These are phyloP conservation scores for Aspergillus nomiae DNA, from an alignment of 2,329 filamentous ascomycete species.

Conservation along the genomic window DNA sequence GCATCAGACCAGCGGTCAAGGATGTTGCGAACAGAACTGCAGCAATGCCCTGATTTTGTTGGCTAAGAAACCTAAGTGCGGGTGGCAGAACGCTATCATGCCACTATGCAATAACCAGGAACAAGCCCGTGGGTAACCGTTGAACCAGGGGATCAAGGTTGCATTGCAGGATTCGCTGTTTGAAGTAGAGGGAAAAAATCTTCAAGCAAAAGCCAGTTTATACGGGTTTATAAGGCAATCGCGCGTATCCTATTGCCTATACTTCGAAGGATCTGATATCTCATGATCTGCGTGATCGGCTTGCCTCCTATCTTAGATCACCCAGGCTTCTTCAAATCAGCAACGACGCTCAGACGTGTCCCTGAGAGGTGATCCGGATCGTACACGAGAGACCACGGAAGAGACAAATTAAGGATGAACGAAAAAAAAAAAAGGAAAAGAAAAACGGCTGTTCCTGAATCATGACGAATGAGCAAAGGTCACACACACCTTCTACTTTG, in stretches of 20 bases:
- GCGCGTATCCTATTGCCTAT: slow-evolving; percentile 10
- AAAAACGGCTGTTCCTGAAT: slow-evolving; percentile 4
- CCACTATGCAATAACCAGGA: slow-evolving; percentile 11
- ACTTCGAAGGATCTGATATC: slow-evolving; percentile 13
- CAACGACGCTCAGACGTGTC: slow-evolving; percentile 4
- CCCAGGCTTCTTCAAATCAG: slow-evolving; percentile 6
- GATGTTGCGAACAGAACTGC: neutral
- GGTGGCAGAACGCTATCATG: slow-evolving; percentile 8
- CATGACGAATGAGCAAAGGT: slow-evolving; percentile 3
- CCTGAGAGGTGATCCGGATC: neutral
- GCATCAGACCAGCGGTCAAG: slow-evolving; percentile 2
- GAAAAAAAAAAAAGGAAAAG: neutral
- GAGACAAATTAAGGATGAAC: neutral
- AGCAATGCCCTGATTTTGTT: slow-evolving; percentile 5
- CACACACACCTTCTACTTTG: slow-evolving; percentile 12
- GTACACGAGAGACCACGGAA: neutral
- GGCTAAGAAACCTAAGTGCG: slow-evolving; percentile 14
- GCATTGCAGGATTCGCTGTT: slow-evolving; percentile 17
- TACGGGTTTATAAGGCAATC: slow-evolving; percentile 15
- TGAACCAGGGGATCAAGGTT: slow-evolving; percentile 13
- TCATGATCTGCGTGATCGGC: slow-evolving; percentile 18
- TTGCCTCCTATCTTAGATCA: slow-evolving; percentile 10
- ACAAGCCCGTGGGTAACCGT: slow-evolving; percentile 18
- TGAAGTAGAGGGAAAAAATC: slow-evolving; percentile 15
- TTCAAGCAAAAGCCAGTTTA: slow-evolving; percentile 1